Conservation (phyloP, 495 filamentous ascomycete species). For the Haplographium delicatum region DNA sequence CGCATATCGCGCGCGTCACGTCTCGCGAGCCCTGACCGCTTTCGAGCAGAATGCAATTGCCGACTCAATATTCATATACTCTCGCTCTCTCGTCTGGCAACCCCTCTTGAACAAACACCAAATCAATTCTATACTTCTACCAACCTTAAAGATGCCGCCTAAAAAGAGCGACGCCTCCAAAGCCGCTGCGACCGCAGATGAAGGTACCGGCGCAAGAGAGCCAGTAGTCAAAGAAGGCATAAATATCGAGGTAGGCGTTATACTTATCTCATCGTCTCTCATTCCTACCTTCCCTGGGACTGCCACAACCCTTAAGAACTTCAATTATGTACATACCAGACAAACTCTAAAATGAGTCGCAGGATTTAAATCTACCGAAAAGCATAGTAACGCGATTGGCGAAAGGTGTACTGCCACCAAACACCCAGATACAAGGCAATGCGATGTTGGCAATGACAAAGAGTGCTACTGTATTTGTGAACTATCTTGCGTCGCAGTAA, state of each 20-base stretch:
- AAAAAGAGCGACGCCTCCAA: slow-evolving; percentile 32
- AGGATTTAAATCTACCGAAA: slow-evolving; percentile 91
- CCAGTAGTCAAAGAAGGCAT: slow-evolving; percentile 13
- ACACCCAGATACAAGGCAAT: slow-evolving; percentile 92
- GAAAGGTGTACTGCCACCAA: slow-evolving; percentile 93
- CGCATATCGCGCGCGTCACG: not conserved
- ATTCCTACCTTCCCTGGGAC: too few relatives aligned
- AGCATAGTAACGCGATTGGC: slow-evolving; percentile 91
- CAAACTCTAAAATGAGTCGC: too few relatives aligned
- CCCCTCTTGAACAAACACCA: too few relatives aligned
- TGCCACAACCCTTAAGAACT: not conserved
- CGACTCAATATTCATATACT: not conserved
- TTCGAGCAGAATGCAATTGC: not conserved
- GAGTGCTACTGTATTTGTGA: slow-evolving; percentile 91
- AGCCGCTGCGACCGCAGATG: slow-evolving; percentile 16
- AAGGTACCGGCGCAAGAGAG: slow-evolving; percentile 36
- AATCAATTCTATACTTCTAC: too few relatives aligned
- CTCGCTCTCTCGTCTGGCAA: too few relatives aligned
- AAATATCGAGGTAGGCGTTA: slow-evolving; percentile 26
- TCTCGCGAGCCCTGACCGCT: not conserved
- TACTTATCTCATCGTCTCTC: not conserved
- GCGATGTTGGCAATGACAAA: slow-evolving; percentile 88
- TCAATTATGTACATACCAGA: too few relatives aligned
- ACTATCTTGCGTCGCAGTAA: slow-evolving; percentile 79
- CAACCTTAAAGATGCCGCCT: slow-evolving; percentile 20